phyloP scores from a whole-genome alignment of 2,329 filamentous ascomycete species.

The Penicillium sp. region DNA sequence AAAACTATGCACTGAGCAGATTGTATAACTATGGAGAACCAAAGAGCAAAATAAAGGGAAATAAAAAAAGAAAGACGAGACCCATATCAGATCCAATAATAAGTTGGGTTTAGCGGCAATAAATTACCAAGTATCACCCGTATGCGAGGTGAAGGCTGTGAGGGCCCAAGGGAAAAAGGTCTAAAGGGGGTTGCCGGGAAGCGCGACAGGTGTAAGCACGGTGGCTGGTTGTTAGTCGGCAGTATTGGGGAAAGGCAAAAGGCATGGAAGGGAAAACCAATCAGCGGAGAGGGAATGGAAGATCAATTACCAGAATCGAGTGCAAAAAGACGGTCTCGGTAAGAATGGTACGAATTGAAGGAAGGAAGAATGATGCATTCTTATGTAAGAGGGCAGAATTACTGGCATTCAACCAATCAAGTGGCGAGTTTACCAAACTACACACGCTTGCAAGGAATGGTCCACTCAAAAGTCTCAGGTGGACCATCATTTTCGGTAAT shows the following conservation, averaged over 20 bases:
- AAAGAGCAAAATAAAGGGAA: constrained; percentile 1
- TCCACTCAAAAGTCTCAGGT: constrained; percentile 6
- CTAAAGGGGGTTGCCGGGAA: constrained; percentile 19
- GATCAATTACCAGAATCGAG: constrained; percentile 19
- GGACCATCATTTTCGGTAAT: neutral
- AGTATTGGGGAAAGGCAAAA: constrained; percentile 26
- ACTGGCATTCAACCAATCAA: neutral
- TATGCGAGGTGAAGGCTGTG: constrained; percentile 11
- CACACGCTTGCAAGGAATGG: neutral
- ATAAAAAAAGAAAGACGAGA: constrained; percentile 11
- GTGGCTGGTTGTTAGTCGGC: constrained; percentile 32
- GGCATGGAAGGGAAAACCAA: constrained; percentile 23
- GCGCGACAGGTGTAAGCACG: constrained; percentile 25
- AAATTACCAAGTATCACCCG: constrained; percentile 4
- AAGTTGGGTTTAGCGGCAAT: constrained; percentile 25
- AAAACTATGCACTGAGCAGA: neutral
- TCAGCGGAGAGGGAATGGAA: constrained; percentile 2
- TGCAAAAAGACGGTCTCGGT: constrained; percentile 10
- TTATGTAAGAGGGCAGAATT: constrained; percentile 13
- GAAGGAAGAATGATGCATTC: constrained; percentile 17
- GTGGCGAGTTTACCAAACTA: neutral
- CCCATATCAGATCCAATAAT: constrained; percentile 39
- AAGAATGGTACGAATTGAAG: constrained; percentile 17
- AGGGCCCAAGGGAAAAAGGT: constrained; percentile 17
- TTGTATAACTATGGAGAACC: neutral